Conservation (phyloP, 495 filamentous ascomycete species). For the Terfezia claveryi region DNA sequence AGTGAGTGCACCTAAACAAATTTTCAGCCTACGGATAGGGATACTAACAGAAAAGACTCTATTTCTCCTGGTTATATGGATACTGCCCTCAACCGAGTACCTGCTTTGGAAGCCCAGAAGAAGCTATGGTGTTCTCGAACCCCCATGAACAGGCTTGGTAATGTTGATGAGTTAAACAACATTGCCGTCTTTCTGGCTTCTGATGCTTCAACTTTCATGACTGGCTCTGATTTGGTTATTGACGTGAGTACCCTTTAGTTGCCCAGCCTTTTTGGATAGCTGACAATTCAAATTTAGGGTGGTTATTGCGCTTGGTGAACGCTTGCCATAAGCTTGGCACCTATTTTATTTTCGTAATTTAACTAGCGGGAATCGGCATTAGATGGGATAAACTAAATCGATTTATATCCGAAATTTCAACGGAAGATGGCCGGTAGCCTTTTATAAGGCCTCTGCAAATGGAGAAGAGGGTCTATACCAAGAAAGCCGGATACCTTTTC, state of each 20-base stretch:
- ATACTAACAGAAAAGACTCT: conserved; percentile 24
- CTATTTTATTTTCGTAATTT: neutral
- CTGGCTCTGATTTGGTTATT: conserved; percentile 52
- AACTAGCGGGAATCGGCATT: too few species aligned
- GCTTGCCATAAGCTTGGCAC: neutral
- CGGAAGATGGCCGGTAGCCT: too few species aligned
- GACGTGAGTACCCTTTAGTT: conserved; percentile 51
- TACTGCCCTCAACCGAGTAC: conserved; percentile 50
- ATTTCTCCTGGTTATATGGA: conserved; percentile 70
- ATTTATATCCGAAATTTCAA: too few species aligned
- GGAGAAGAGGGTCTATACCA: too few species aligned
- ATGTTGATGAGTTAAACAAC: conserved; percentile 54
- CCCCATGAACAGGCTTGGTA: conserved; percentile 42
- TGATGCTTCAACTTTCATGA: conserved; percentile 54
- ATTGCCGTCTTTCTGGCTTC: conserved; percentile 58
- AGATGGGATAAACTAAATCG: too few species aligned
- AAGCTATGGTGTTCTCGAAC: conserved; percentile 56
- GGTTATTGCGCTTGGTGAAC: conserved; percentile 1
- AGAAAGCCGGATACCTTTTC: too few species aligned
- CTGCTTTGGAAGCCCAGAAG: conserved; percentile 52
- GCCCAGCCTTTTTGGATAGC: conserved; percentile 23
- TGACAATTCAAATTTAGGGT: neutral
- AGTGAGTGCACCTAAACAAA: conserved; percentile 17
- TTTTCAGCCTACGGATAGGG: neutral
- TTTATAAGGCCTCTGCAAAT: too few species aligned